Conservation (phyloP, 129 eudicot genomes). For the Calendula officinalis region DNA sequence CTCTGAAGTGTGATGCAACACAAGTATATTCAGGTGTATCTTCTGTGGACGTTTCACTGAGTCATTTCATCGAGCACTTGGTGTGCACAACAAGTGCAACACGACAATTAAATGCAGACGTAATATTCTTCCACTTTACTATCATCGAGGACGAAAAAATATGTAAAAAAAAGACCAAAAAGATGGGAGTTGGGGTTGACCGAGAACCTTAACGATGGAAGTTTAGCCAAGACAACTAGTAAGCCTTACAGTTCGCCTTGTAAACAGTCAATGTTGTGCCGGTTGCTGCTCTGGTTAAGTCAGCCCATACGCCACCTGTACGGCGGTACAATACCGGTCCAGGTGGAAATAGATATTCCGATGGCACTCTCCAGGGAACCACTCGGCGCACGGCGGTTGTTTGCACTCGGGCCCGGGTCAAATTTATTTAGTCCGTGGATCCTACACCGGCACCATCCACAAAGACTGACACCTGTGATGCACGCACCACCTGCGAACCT, state of each 20-base stretch:
- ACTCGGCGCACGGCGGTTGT: conserved; percentile 19
- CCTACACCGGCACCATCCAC: conserved; percentile 12
- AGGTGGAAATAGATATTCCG: conserved; percentile 20
- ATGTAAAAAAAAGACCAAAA: background rate
- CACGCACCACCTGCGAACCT: conserved; percentile 17
- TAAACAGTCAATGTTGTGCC: conserved; percentile 13
- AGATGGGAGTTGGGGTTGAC: conserved; percentile 24
- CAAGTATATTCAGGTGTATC: too few species aligned
- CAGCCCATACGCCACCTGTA: conserved; percentile 32
- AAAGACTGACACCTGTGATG: conserved; percentile 2
- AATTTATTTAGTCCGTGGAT: conserved; percentile 15
- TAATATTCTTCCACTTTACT: too few species aligned
- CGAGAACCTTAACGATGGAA: background rate
- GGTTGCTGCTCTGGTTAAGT: conserved; percentile 34
- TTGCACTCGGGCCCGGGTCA: conserved; percentile 31
- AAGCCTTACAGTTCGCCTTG: conserved; percentile 11
- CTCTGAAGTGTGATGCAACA: too few species aligned
- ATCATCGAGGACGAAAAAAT: too few species aligned
- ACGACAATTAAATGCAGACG: too few species aligned
- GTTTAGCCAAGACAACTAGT: background rate
- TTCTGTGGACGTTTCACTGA: too few species aligned
- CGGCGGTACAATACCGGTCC: background rate
- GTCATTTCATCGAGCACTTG: too few species aligned
- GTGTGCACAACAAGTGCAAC: too few species aligned
- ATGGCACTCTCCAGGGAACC: background rate